A percentile compares a stretch with the other conserved stretches of the same genome.
phyloP scores from a whole-genome alignment of 1,284 basidiomycete species.

The Cutaneotrichosporon sp. region DNA sequence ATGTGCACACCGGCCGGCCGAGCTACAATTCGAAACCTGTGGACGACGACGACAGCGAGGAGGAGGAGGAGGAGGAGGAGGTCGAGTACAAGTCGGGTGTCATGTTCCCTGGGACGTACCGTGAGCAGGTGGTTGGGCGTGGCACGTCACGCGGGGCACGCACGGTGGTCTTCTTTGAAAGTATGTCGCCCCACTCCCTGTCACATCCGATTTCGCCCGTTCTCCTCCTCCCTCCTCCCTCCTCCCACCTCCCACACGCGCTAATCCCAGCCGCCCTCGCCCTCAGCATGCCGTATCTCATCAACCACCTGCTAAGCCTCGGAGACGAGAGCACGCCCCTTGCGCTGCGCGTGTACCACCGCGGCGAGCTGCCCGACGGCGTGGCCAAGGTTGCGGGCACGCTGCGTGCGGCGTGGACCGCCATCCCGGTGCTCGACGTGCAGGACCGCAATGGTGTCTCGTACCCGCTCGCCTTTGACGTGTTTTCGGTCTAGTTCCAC shows the following conservation, averaged over 20 bases:
- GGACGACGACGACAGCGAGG: constrained; percentile 23
- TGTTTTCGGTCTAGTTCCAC: constrained; percentile 10
- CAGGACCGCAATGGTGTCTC: constrained; percentile 7
- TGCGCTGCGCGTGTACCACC: background rate
- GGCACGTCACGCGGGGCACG: background rate
- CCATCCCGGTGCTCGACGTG: constrained; percentile 16
- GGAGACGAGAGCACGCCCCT: background rate
- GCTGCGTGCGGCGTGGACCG: constrained; percentile 1
- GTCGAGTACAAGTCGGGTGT: background rate
- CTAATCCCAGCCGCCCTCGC: background rate
- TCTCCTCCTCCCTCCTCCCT: too few species aligned
- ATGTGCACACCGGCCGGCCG: constrained; percentile 47
- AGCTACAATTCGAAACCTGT: constrained; percentile 16
- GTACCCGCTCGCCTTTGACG: constrained; percentile 18
- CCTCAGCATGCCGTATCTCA: background rate
- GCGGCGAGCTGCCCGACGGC: background rate
- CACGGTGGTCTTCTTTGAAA: background rate
- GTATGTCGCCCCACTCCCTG: too few species aligned
- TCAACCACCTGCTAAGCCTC: background rate
- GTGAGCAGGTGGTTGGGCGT: background rate
- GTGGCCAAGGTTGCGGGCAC: background rate
- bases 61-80: constrained; percentile 26
- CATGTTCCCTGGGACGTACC: background rate
- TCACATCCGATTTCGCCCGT: too few species aligned
- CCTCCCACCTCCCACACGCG: background rate